Evolutionary conservation across 2,329 filamentous ascomycete genomes (phyloP).

Genomic region (Colletotrichum salicis): DNA sequence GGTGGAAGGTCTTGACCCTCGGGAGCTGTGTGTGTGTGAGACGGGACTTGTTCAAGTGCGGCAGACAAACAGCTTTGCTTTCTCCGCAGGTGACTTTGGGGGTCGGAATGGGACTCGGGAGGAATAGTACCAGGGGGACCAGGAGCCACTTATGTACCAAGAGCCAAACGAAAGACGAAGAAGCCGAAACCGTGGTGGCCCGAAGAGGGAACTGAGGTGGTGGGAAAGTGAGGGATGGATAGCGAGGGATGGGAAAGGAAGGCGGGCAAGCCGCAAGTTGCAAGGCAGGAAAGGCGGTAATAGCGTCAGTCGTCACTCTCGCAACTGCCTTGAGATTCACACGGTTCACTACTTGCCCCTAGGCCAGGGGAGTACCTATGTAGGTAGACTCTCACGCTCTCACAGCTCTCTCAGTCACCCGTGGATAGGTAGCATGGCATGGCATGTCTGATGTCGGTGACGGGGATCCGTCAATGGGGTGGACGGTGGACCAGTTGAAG

Average conservation of each 20-base stretch:
- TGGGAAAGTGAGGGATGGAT: constrained; percentile 10
- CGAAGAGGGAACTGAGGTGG: constrained; percentile 1
- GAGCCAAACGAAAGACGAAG: neutral
- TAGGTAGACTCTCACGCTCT: no score
- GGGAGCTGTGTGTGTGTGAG: constrained; percentile 14
- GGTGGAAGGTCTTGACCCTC: constrained; percentile 21
- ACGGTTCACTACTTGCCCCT: neutral
- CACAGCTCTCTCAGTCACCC: no score
- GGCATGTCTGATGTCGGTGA: constrained; percentile 5
- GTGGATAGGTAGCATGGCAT: neutral
- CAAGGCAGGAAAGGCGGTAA: constrained; percentile 23
- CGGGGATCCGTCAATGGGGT: constrained; percentile 7
- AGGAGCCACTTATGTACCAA: constrained; percentile 33
- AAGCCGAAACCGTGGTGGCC: constrained; percentile 28
- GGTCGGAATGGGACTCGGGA: neutral
- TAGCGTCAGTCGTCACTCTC: constrained; percentile 29
- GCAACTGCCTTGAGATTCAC: neutral
- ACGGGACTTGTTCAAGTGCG: constrained; percentile 15
- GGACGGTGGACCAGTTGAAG: neutral
- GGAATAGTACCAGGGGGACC: constrained; percentile 8
- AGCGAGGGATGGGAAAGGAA: constrained; percentile 8
- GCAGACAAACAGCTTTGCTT: constrained; percentile 23
- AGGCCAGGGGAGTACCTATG: no score
- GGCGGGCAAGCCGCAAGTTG: constrained; percentile 7
- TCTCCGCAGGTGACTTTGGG: constrained; percentile 29